Conservation (phyloP, 2,329 filamentous ascomycete genomes). For the Bipolaris gigantea region DNA sequence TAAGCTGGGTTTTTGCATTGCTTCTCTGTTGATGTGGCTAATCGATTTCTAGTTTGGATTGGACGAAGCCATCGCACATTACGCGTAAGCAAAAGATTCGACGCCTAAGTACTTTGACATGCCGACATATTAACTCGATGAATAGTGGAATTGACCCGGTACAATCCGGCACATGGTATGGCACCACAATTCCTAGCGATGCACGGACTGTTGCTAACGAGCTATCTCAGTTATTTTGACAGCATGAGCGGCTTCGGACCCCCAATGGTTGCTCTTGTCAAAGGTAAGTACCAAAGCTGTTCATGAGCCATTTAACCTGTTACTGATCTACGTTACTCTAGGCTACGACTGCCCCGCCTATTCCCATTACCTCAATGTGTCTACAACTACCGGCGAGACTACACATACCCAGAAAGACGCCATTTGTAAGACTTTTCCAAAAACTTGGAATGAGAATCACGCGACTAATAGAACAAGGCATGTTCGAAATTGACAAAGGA, state of each 20-base stretch:
- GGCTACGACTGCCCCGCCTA: not conserved
- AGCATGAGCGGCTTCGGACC: not conserved
- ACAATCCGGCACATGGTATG: slow-evolving; percentile 1
- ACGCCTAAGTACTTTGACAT: not conserved
- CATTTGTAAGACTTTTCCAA: not conserved
- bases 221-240: not conserved
- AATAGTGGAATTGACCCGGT: not conserved
- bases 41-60: not conserved
- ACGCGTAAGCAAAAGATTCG: not conserved
- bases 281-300: not conserved
- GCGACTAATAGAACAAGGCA: not conserved
- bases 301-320: not conserved
- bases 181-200: not conserved
- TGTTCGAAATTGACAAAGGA: not conserved
- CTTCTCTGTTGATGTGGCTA: not conserved
- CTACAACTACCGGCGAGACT: not conserved
- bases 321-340: not conserved
- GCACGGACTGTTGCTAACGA: not conserved
- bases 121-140: not conserved
- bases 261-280: not conserved
- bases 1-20: not conserved
- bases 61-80: slow-evolving; percentile 1
- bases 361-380: not conserved
- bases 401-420: not conserved
- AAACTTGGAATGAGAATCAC: not conserved